These are phyloP conservation scores for Lactarius quietus DNA, from an alignment of 768 basidiomycete species.

Conservation along the genomic window DNA sequence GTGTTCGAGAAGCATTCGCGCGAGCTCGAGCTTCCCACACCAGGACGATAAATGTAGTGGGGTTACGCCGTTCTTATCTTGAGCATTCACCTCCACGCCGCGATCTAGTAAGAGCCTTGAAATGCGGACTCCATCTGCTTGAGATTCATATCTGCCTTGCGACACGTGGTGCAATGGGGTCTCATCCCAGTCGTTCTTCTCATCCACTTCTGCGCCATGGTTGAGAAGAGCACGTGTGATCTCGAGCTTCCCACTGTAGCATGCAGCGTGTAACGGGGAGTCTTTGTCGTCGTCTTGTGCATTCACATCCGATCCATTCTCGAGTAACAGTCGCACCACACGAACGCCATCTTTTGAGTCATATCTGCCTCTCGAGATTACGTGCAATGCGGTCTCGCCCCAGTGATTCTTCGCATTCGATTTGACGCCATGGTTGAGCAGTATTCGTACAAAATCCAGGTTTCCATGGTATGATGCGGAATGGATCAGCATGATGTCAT, in stretches of 20 bases:
- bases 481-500: neutral
- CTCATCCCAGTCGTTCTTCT: neutral
- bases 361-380: neutral
- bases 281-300: rapidly evolving
- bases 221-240: neutral
- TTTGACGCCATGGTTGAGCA: neutral
- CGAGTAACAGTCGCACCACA: neutral
- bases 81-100: neutral
- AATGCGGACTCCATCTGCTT: neutral
- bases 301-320: neutral
- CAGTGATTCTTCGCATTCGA: neutral
- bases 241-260: neutral
- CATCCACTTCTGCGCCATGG: neutral
- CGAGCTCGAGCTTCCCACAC: neutral
- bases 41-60: neutral
- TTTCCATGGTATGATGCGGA: neutral
- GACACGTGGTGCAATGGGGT: neutral
- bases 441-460: neutral
- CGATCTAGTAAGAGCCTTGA: neutral
- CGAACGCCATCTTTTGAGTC: neutral
- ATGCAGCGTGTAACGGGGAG: neutral
- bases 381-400: neutral
- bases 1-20: neutral
- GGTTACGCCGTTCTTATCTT: neutral
- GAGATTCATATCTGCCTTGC: neutral